Evolutionary conservation across 1,284 basidiomycete species (phyloP).

Genomic region (Blastosporella zonata): DNA sequence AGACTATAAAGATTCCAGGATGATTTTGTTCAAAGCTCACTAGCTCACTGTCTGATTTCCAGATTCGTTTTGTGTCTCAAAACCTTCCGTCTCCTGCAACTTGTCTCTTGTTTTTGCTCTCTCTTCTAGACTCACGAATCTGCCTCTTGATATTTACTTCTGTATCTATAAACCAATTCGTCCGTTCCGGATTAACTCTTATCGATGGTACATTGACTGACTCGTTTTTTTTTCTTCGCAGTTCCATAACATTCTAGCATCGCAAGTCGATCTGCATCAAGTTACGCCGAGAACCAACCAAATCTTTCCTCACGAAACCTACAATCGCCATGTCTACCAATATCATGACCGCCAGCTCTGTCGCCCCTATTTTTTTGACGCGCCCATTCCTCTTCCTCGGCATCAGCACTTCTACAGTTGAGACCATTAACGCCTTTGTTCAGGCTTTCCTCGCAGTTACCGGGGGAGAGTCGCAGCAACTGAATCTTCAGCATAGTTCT

Average conservation of each 20-base stretch:
- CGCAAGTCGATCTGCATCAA: conserved; percentile 13
- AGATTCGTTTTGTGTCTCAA: neutral
- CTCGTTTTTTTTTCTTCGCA: no score
- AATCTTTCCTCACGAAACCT: neutral
- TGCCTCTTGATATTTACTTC: neutral
- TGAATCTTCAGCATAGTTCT: conserved; percentile 43
- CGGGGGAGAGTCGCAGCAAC: conserved; percentile 28
- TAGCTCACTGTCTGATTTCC: conserved; percentile 6
- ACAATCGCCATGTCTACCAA: conserved; percentile 8
- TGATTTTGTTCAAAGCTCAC: neutral
- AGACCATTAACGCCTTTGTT: conserved; percentile 48
- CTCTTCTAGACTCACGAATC: neutral
- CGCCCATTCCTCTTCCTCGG: conserved; percentile 48
- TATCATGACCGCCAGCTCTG: conserved; percentile 55
- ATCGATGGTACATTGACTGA: neutral
- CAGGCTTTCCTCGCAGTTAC: conserved; percentile 63
- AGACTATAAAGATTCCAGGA: neutral
- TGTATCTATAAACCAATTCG: neutral
- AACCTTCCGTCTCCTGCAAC: neutral
- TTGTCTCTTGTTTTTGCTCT: neutral
- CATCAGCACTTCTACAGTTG: conserved; percentile 41
- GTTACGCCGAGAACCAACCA: no score
- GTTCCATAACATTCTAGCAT: conserved; percentile 2
- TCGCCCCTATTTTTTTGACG: conserved; percentile 47
- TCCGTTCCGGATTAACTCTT: no score